Conservation (phyloP, 495 filamentous ascomycete species). For the Xylaria castorea region DNA sequence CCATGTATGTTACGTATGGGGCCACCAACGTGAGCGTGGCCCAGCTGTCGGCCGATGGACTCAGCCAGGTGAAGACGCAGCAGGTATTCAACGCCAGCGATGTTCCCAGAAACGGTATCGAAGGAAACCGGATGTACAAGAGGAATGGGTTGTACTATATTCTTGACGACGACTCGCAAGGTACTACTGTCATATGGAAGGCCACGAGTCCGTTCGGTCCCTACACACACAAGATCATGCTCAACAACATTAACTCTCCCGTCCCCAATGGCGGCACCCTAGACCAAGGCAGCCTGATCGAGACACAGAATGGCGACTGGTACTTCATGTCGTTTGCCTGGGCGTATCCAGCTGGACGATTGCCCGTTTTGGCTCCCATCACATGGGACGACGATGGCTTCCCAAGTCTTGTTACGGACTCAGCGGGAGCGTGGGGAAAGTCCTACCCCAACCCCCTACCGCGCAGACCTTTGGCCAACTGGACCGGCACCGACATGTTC, state of each 20-base stretch:
- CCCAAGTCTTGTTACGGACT: too few species aligned
- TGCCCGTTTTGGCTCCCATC: slow-evolving; percentile 63
- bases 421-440: too few species aligned
- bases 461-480: too few species aligned
- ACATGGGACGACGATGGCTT: slow-evolving; percentile 40
- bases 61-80: slow-evolving; percentile 51
- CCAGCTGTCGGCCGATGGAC: slow-evolving; percentile 55
- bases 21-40: slow-evolving; percentile 42
- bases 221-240: slow-evolving; percentile 48
- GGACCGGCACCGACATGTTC: too few species aligned
- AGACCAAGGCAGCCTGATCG: slow-evolving; percentile 62
- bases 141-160: slow-evolving; percentile 62
- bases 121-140: slow-evolving; percentile 64
- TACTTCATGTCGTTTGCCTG: slow-evolving; percentile 65
- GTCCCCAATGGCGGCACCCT: slow-evolving; percentile 52
- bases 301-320: slow-evolving; percentile 60
- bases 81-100: slow-evolving; percentile 48
- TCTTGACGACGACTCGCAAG: slow-evolving; percentile 52
- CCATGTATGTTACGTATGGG: slow-evolving; percentile 54
- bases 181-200: slow-evolving; percentile 56
- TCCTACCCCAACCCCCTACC: too few species aligned
- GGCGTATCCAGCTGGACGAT: slow-evolving; percentile 59
- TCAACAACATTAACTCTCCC: slow-evolving; percentile 46
- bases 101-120: slow-evolving; percentile 48
- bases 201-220: slow-evolving; percentile 55